Evolutionary conservation across 441 rosid species (phyloP).

Genomic region (Breynia disticha): DNA sequence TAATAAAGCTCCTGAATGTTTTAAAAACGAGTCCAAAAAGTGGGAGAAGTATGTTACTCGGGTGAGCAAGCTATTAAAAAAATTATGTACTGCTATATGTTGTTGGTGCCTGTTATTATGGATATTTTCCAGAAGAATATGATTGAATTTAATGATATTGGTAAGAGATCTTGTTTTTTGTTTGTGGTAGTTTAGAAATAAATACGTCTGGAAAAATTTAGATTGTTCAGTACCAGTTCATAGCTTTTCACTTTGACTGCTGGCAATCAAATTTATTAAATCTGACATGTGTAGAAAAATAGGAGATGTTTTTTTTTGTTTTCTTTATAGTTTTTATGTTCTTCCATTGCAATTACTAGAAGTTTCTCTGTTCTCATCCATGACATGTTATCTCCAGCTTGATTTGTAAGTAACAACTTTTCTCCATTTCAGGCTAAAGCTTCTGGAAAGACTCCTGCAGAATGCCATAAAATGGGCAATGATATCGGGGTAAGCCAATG

Average conservation of each 20-base stretch:
- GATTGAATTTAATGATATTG: not conserved
- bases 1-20: conserved; percentile 36
- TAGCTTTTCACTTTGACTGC: too few relatives aligned
- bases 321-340: not conserved
- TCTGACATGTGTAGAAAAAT: too few relatives aligned
- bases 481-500: conserved; percentile 69
- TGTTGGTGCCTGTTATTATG: not conserved
- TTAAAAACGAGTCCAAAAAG: conserved; percentile 75
- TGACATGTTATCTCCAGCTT: too few relatives aligned
- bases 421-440: conserved; percentile 69
- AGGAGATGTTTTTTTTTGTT: too few relatives aligned
- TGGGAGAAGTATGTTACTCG: conserved; percentile 90
- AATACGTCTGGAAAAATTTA: too few relatives aligned
- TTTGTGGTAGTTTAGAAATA: too few relatives aligned
- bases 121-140: not conserved
- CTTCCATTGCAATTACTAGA: not conserved
- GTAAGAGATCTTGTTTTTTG: not conserved
- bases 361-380: not conserved
- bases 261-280: too few relatives aligned
- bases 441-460: conserved; percentile 70
- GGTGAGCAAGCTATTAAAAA: conserved; percentile 34
- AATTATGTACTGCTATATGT: not conserved
- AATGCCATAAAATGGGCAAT: conserved; percentile 53
- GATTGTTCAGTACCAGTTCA: too few relatives aligned
- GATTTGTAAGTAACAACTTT: conserved; percentile 1